Conservation (phyloP, 805 yeast genomes). For the Metschnikowia peoriensis region DNA sequence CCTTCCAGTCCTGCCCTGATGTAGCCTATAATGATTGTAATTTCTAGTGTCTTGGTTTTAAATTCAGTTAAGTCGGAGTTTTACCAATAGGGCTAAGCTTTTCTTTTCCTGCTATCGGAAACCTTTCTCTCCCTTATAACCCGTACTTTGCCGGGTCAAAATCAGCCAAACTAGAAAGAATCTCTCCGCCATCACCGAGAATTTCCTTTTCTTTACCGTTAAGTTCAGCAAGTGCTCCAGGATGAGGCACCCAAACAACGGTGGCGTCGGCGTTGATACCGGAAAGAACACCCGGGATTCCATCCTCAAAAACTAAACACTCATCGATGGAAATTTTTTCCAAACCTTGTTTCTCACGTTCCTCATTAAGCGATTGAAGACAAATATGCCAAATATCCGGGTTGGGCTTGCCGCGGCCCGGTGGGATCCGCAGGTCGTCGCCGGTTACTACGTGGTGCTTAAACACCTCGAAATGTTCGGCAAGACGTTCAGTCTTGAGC, state of each 20-base stretch:
- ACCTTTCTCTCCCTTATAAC: slow-evolving; percentile 2
- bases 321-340: slow-evolving; percentile 65
- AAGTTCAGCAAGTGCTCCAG: slow-evolving; percentile 59
- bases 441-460: slow-evolving; percentile 73
- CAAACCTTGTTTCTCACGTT: slow-evolving; percentile 41
- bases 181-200: slow-evolving; percentile 53
- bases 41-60: no score
- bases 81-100: neutral
- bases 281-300: slow-evolving; percentile 84
- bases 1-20: no score
- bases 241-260: slow-evolving; percentile 95
- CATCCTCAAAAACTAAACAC: slow-evolving; percentile 92
- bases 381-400: slow-evolving; percentile 94
- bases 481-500: slow-evolving; percentile 72
- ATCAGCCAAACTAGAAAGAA: slow-evolving; percentile 21
- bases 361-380: slow-evolving; percentile 61
- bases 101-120: neutral
- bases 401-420: slow-evolving; percentile 87
- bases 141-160: slow-evolving; percentile 20
- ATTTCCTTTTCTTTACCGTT: slow-evolving; percentile 48
- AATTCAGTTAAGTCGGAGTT: no score
- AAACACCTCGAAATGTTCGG: slow-evolving; percentile 62
- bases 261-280: slow-evolving; percentile 80
- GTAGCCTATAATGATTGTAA: no score
- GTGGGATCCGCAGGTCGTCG: slow-evolving; percentile 79